These are phyloP conservation scores for Saccharum spontaneum DNA, from an alignment of 176 grass and related monocot genomes.

Conservation along the genomic window DNA sequence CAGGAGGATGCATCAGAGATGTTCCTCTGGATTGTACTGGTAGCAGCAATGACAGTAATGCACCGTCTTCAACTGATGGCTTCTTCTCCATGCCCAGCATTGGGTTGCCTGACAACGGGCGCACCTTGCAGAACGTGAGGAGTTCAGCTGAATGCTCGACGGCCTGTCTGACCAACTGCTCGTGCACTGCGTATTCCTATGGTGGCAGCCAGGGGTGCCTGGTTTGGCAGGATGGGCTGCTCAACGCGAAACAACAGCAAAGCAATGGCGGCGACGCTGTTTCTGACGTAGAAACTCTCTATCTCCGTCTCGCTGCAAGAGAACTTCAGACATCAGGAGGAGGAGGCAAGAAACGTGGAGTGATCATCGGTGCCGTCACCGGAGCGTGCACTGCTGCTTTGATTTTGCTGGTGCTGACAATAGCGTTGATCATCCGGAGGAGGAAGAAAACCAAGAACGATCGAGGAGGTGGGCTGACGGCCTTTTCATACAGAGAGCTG, in stretches of 20 bases:
- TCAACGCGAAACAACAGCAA: conserved; percentile 11
- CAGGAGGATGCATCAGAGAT: conserved; percentile 35
- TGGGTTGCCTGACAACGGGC: conserved; percentile 15
- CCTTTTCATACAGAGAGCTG: conserved; percentile 38
- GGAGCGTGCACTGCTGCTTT: neutral
- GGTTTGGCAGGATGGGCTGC: conserved; percentile 29
- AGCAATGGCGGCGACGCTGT: neutral
- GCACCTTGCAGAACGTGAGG: neutral
- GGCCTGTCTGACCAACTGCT: conserved; percentile 41
- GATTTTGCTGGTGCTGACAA: neutral
- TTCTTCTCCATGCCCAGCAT: conserved; percentile 28
- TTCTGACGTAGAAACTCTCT: neutral
- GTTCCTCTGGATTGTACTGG: conserved; percentile 23
- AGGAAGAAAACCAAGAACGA: neutral
- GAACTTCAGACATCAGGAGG: conserved; percentile 20
- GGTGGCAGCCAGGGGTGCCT: conserved; percentile 13
- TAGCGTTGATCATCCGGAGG: neutral
- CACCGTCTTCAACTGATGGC: conserved; percentile 16
- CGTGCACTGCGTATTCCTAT: conserved; percentile 51
- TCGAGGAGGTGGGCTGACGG: neutral
- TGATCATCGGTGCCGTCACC: neutral
- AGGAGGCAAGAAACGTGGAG: neutral
- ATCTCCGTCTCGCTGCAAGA: conserved; percentile 42
- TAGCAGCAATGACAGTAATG: neutral
- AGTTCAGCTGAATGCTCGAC: conserved; percentile 21